These are phyloP conservation scores for Tricholoma terreum DNA, from an alignment of 768 basidiomycete species.

Conservation along the genomic window DNA sequence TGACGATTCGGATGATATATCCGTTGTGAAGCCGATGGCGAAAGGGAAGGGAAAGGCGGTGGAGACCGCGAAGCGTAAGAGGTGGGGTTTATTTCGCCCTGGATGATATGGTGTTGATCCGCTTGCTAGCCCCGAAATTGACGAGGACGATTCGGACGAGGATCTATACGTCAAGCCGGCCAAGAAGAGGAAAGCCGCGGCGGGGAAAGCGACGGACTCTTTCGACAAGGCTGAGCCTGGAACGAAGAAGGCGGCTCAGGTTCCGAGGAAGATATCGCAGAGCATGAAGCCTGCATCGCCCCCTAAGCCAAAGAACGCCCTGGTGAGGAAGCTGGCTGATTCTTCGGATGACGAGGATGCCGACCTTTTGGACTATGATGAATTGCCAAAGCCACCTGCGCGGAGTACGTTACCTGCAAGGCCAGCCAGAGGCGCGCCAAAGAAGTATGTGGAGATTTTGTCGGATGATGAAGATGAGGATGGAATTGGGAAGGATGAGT, in stretches of 20 bases:
- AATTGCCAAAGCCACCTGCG: constrained; percentile 35
- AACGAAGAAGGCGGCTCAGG: constrained; percentile 38
- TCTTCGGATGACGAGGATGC: constrained; percentile 49
- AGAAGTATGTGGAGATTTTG: constrained; percentile 63
- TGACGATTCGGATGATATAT: constrained; percentile 12
- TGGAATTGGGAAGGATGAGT: too few species aligned
- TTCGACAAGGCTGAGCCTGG: too few species aligned
- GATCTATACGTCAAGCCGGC: constrained; percentile 42
- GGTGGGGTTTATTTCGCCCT: constrained; percentile 32
- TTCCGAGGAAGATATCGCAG: constrained; percentile 50
- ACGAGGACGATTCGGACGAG: constrained; percentile 41
- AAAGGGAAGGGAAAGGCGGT: constrained; percentile 22
- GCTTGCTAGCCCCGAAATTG: constrained; percentile 28
- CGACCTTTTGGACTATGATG: constrained; percentile 40
- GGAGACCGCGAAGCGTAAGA: constrained; percentile 60
- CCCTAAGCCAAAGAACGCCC: constrained; percentile 40
- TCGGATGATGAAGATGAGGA: constrained; percentile 48
- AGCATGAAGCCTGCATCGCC: constrained; percentile 59
- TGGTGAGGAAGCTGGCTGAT: constrained; percentile 29
- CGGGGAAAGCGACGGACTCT: constrained; percentile 23
- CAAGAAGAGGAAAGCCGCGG: constrained; percentile 51
- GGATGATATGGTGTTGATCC: background rate
- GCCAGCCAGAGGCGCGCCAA: constrained; percentile 45
- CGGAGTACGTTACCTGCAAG: constrained; percentile 49
- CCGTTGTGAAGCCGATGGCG: constrained; percentile 3